Evolutionary conservation across 495 filamentous ascomycete species (phyloP), one percentile per base, ranked within the genome.

Genomic region (Penicillium nucicola): DNA sequence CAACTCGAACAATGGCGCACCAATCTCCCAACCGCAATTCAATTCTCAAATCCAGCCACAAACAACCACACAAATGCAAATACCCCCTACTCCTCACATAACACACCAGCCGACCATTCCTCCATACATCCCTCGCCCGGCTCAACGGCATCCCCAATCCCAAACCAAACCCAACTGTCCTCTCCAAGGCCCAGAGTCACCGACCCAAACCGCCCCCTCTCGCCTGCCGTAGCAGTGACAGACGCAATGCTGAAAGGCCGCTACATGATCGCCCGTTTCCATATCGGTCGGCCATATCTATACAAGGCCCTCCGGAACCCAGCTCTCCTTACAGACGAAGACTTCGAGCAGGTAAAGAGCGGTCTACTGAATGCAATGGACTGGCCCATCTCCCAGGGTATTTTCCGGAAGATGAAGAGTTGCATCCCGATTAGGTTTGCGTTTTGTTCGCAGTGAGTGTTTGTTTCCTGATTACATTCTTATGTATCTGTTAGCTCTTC

Each of bases 361-460:
- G 73, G 73, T 3, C 63, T 77, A 8, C 65, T 55, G 9, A 68
- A 74, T 44, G 71, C 71, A 5, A 75, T 77, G 70, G 64, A 74
- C 36, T 77, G 73, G 73, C 73, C 73, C 10, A 57, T 77, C 3
- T 61, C 67, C 1, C 62, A 65, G 18, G 73, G 73, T 11, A 66
- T 75, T 23, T 77, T 77, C 46, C 59, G 60, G n/a, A 57, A 66
- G 15, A 77, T 77, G 73, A 75, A 68, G 48, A 74, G 70, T 41
- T 77, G 73, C 36, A 74, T 77, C 32, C 73, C 73, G 17, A 72
- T 77, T 25, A 70, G 62, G 34, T 77, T 77, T 52, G 71, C 71
- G 1, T 77, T 77, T 53, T 77, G 73, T 52, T 77, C 73, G 6
- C 73, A 77, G 71, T 76, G 51, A 43, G 72, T 62, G 12, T 18